Conservation (phyloP, 2,329 filamentous ascomycete species). For the Paecilomyces sp. region DNA sequence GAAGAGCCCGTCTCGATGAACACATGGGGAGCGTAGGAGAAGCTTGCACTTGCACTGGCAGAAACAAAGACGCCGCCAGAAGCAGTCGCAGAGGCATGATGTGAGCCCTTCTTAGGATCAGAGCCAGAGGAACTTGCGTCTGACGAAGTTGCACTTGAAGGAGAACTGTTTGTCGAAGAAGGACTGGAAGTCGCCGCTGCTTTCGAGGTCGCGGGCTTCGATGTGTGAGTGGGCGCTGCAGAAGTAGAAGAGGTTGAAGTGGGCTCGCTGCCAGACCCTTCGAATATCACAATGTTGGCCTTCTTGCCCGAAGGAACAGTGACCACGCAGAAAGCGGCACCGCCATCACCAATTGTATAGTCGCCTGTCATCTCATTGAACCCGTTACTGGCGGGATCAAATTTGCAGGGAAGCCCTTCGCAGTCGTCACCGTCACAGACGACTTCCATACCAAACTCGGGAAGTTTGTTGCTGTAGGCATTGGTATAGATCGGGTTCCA, state of each 20-base stretch:
- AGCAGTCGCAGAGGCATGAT: neutral
- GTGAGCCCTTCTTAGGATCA: neutral
- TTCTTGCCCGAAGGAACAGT: conserved; percentile 61
- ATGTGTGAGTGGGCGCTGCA: conserved; percentile 7
- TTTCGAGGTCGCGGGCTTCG: conserved; percentile 15
- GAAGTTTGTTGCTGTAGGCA: conserved; percentile 51
- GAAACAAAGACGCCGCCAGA: conserved; percentile 3
- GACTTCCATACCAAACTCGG: conserved; percentile 62
- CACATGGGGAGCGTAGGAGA: conserved; percentile 23
- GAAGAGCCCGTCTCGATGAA: conserved; percentile 11
- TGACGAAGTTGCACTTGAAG: too few species aligned
- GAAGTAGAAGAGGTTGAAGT: neutral
- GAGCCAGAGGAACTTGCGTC: neutral
- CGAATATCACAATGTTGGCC: conserved; percentile 61
- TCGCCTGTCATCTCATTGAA: conserved; percentile 55
- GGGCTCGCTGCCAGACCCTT: conserved; percentile 33
- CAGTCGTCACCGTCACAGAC: conserved; percentile 60
- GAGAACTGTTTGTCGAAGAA: neutral
- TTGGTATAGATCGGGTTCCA: conserved; percentile 68
- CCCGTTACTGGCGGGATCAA: conserved; percentile 52
- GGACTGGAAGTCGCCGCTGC: neutral
- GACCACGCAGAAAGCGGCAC: conserved; percentile 66
- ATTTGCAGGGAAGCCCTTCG: conserved; percentile 67
- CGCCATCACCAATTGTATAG: conserved; percentile 57
- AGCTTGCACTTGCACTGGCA: conserved; percentile 15